Evolutionary conservation across 78 protist species (phyloP), one percentile per base, ranked within the genome.

Genomic region (Planoprotostelium fungivorum): DNA sequence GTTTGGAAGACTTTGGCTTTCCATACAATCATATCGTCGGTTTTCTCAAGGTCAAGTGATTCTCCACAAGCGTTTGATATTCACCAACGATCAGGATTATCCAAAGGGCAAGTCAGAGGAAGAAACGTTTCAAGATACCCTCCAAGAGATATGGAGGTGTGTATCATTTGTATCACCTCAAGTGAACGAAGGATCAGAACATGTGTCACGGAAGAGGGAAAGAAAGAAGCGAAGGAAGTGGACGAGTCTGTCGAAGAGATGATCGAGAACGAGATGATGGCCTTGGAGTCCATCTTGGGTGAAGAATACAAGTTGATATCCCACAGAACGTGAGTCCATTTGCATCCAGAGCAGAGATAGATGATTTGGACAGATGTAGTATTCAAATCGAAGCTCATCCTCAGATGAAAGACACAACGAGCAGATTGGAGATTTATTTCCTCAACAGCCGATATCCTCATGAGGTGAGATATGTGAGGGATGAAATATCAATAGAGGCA

Each of bases 221-320:
- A 16, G 73, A 51, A 25, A 16, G 16, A 5, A 51, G 73, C 73
- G 16, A 51, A 51, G 16, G 73, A 51, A 51, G 73, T 25, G 73
- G 73, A 51, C 5, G 91, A 86, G 16, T n/a, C 34, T 39, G 31
- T 25, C 1, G 37, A 38, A 1, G 92, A 90, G 87, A 0, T 34
- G 0, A 38, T 85, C 31, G 35, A 35, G 10, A 85, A 92, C 39
- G 94, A 92, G 39, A 84, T 35, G 0, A 35, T 84, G 28, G 94
- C 91, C 23, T 34, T 92, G 28, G 36, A 89, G 84, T 92, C 94
- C 34, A 92, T 92, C 37, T 92, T 89, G 28, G 10, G 16, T 0
- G 91, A 88, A 23, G 29, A 88, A 36, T n/a, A 88, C 29, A 63
- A 31, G 25, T 38, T 85, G 29, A 84, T 1, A 1, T 86, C 91